Base-by-base conservation (phyloP, 306 rosid species). In the Lablab purpureus region DNA sequence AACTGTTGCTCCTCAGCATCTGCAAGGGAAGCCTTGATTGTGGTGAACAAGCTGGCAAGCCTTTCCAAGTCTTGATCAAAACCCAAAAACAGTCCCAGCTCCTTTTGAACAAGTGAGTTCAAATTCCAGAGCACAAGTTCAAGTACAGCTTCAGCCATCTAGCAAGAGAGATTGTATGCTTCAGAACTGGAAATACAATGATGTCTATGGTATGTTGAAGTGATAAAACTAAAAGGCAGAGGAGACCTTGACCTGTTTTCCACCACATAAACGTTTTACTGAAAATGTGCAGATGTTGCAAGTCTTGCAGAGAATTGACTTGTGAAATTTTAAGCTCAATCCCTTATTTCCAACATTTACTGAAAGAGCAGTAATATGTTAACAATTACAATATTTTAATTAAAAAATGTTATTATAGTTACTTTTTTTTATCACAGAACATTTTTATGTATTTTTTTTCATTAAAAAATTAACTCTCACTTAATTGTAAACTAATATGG, bases 1-100 rank as follows among this genome's bases (percentile, higher is more conserved):
- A 58, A 11, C 9, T 84, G 87, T 71, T 51, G 40, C 52, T 67
- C 74, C 63, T 79, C 87, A 3, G 70, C 87, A 59, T 84, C 84
- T 58, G 69, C 84, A 21, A 84, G 87, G 1, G 71, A 50, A 2
- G 78, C 77, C 64, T 60, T 40, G 80, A 68, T 79, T 50, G 68
- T 12, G 13, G 68, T 18, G 12, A 78, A 45, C 4, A 3, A n/a
- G 63, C 71, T 72, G 6, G 64, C 14, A n/a, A 81, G 71, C 10
- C 63, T 67, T 22, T 23, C n/a, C 34, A 74, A 11, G 10, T 81
- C 65, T 14, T 74, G 34, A 17, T 81, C 32, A 2, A 81, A 70
- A 22, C 49, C 45, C 9, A 65, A 22, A 17, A 56, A 67, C 3
- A 22, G 4, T 19, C 23, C 58, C 5, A 68, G 10, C 14, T 75